Base-by-base conservation (phyloP, 179 eudicot species). In the Amaranthus tricolor region DNA sequence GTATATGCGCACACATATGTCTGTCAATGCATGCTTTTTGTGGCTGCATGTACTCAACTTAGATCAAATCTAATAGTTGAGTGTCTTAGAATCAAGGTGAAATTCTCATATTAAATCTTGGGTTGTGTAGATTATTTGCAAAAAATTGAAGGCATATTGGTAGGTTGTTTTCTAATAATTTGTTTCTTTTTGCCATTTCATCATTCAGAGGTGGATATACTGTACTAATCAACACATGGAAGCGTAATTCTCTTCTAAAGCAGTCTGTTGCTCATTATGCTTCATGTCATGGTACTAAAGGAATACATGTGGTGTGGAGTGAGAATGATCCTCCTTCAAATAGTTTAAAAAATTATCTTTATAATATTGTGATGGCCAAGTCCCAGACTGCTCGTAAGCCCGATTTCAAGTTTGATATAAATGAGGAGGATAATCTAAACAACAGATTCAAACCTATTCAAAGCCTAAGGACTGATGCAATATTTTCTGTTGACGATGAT, bases 271-370 rank as follows among this genome's bases (percentile, higher is more conserved):
- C 88, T 71, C 89, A 88, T 54, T 89, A 89, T 84, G 91, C 90
- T 71, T 88, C 91, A n/a, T 89, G 94, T 66, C 64, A 57, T 47
- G 87, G 91, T 60, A 80, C 89, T 24, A 87, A 85, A 72, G 87
- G 91, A 13, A 89, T 89, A 78, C 94, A 81, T 72, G 88, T 88
- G 57, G 91, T 89, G 43, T 88, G 94, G 91, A 89, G 94, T 79
- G 91, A 89, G 82, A 80, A 57, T 61, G 85, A 83, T 73, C 88
- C 88, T 48, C 94, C 93, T 62, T 78, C 94, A 19, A 66, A 74
- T 68, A 79, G 77, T 60, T 68, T 89, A 19, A 85, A 74, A 76
- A 64, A 77, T 56, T 83, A 85, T 74, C 82, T 89, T 56, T 78
- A 74, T 62, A 82, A 79, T 9, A 66, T 81, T 65, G 88, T 81